Base-by-base conservation (phyloP, 768 basidiomycete species). In the Lactifluus subvellereus region DNA sequence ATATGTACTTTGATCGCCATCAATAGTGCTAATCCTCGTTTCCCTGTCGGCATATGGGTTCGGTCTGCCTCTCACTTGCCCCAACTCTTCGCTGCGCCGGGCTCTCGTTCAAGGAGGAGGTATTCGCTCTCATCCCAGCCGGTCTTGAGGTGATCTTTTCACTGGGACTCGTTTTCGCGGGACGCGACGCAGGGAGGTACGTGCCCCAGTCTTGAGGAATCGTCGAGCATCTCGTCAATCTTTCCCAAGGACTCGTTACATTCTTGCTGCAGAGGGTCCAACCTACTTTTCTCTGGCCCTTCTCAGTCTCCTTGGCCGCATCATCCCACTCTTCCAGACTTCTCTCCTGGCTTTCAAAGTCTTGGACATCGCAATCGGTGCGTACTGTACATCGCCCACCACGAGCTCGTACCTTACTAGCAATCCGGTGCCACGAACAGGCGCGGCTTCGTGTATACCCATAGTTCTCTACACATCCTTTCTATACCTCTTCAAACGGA, bases 81-180 rank as follows among this genome's bases (percentile, higher is more conserved):
- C 74, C 86, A 45, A 87, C 84, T 66, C 82, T 92, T 66, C 89
- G 89, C 63, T 92, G 89, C 71, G 73, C 80, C 65, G 77, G 79
- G 49, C 78, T 87, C 61, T 75, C 78, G 56, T 69, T 62, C 53
- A 67, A 75, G 30, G 74, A 90, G 73, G 78, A 76, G 58, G 72
- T 75, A 40, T 68, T 80, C 45, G 73, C 90, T 59, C 73, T 89
- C 65, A 79, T 89, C 63, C 88, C 88, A 35, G 78, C 85, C 18
- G 81, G 74, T 45, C 70, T 90, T 56, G 88, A 90, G 73, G 72
- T 83, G 64, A 69, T 90, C 43, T 82, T 86, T 68, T 78, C 83
- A 33, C 72, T 82, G 60, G 73, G 80, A 47, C 74, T 89, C 66
- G 66, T 85, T 57, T 72, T 82, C 59, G 75, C 75, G 27, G 81